A percentile compares a stretch with the other conserved stretches of the same genome.
Conservation (phyloP, 2,329 filamentous ascomycete genomes). For the Aotearoamyces nothofagi region DNA sequence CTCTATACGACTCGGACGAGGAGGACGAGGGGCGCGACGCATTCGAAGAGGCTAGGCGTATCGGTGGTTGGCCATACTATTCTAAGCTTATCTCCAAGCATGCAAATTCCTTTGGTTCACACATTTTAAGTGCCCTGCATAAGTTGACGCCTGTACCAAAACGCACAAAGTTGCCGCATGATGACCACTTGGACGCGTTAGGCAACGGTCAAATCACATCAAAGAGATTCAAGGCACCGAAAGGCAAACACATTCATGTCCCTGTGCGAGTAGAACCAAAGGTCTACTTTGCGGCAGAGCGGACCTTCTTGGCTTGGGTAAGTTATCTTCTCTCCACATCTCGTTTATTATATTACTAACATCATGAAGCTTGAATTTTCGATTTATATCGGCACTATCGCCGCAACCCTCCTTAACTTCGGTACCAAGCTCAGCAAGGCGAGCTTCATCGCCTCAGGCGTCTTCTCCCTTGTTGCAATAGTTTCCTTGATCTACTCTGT, state of each 20-base stretch:
- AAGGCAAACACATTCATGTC: constrained; percentile 86
- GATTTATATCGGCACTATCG: constrained; percentile 82
- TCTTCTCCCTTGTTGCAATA: constrained; percentile 72
- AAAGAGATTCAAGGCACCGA: constrained; percentile 55
- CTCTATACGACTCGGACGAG: constrained; percentile 82
- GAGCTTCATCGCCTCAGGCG: constrained; percentile 54
- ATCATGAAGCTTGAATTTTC: constrained; percentile 68
- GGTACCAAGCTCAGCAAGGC: constrained; percentile 38
- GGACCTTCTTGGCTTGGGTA: constrained; percentile 90
- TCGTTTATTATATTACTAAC: constrained; percentile 8
- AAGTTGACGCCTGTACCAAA: constrained; percentile 8
- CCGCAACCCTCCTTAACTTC: constrained; percentile 73
- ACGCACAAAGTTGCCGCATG: constrained; percentile 31
- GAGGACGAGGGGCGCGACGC: constrained; percentile 63
- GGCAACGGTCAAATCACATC: constrained; percentile 37
- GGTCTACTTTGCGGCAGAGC: constrained; percentile 90
- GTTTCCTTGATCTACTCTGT: constrained; percentile 71
- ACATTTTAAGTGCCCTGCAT: constrained; percentile 7
- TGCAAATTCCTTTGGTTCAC: constrained; percentile 8
- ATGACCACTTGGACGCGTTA: constrained; percentile 36
- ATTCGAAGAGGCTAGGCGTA: constrained; percentile 60
- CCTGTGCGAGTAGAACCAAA: constrained; percentile 94
- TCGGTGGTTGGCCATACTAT: constrained; percentile 66
- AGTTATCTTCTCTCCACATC: constrained; percentile 18
- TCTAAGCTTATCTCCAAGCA: constrained; percentile 35